These are phyloP conservation scores for Rhododendron kiyosumense DNA, from an alignment of 148 eudicot genomes.

Conservation along the genomic window DNA sequence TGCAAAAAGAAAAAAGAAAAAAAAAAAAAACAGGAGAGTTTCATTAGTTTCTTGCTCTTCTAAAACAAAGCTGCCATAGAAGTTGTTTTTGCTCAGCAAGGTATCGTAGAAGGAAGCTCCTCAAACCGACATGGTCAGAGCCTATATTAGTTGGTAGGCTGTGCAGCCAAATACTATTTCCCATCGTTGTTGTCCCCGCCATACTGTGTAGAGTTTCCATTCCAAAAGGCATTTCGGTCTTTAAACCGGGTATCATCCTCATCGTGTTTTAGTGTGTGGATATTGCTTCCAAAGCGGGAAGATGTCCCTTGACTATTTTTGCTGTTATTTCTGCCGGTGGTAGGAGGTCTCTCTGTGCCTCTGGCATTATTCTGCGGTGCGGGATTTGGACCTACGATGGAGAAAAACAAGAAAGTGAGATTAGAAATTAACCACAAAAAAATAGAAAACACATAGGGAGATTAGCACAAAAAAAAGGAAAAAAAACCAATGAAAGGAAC, in stretches of 20 bases:
- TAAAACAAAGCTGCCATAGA: neutral
- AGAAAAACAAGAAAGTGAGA: neutral
- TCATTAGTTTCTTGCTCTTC: neutral
- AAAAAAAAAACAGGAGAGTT: neutral
- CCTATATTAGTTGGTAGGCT: neutral
- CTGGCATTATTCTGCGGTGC: constrained; percentile 23
- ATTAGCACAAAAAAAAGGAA: neutral
- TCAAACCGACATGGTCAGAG: neutral
- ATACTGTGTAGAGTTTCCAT: constrained; percentile 58
- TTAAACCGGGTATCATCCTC: constrained; percentile 37
- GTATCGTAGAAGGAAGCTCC: neutral
- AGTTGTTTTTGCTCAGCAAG: neutral
- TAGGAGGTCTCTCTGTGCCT: constrained; percentile 15
- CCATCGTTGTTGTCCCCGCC: constrained; percentile 41
- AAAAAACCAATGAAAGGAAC: neutral
- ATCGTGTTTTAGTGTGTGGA: constrained; percentile 57
- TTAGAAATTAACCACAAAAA: neutral
- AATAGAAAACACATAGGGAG: neutral
- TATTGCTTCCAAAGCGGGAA: constrained; percentile 42
- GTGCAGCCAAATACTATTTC: constrained; percentile 18
- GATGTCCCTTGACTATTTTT: constrained; percentile 17
- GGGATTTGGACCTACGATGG: constrained; percentile 28
- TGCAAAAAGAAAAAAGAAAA: neutral
- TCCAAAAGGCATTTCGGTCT: constrained; percentile 52
- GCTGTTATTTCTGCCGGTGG: constrained; percentile 13